Conservation (phyloP, 306 rosid genomes). For the Gastrolobium villosum region DNA sequence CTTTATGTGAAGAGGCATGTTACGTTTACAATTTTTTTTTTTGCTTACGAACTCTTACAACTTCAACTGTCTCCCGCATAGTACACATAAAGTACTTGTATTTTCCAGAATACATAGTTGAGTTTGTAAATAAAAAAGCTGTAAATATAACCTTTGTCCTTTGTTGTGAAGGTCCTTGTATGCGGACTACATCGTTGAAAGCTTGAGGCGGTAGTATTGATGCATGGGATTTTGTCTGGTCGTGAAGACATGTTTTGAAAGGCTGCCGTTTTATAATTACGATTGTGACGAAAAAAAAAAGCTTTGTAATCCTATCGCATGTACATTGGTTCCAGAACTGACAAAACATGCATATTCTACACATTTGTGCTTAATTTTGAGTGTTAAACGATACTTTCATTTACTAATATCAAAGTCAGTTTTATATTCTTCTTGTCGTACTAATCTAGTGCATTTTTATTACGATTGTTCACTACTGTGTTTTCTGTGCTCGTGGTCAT, state of each 20-base stretch:
- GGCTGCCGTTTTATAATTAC: constrained; percentile 33
- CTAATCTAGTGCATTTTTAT: neutral
- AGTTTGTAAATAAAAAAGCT: too few species aligned
- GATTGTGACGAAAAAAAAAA: constrained; percentile 51
- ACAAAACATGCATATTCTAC: constrained; percentile 48
- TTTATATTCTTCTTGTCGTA: neutral
- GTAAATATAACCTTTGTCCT: neutral
- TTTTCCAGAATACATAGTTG: too few species aligned
- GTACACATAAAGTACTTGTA: too few species aligned
- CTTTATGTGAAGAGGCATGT: neutral
- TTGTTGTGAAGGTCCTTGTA: constrained; percentile 74
- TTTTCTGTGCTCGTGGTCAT: neutral
- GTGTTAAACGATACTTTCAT: constrained; percentile 42
- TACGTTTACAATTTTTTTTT: too few species aligned
- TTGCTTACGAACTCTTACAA: too few species aligned
- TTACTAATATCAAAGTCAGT: constrained; percentile 27
- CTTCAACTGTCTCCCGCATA: too few species aligned
- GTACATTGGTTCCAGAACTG: constrained; percentile 41
- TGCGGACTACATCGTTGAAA: constrained; percentile 95
- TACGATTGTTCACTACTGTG: neutral
- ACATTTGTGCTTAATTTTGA: constrained; percentile 39
- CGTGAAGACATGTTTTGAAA: constrained; percentile 31
- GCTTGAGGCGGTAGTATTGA: constrained; percentile 86
- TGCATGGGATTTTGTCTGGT: constrained; percentile 39
- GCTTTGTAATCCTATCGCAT: constrained; percentile 40